phyloP scores from a whole-genome alignment of 208 protist genomes.

The Crithidia mellificae region DNA sequence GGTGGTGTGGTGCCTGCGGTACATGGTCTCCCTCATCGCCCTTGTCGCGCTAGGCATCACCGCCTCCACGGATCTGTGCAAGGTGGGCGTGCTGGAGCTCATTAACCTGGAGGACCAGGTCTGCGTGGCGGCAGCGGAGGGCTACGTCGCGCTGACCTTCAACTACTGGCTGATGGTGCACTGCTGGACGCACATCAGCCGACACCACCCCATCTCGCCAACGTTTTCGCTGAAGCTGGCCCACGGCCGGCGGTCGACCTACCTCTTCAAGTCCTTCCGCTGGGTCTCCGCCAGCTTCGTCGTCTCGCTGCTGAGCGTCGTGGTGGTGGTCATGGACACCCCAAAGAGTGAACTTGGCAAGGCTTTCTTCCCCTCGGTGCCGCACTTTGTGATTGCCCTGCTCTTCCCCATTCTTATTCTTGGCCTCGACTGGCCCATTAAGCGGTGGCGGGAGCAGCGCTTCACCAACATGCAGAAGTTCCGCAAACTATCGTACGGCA shows the following conservation, averaged over 20 bases:
- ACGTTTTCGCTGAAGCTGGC: slow-evolving; percentile 70
- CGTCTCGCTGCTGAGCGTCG: slow-evolving; percentile 56
- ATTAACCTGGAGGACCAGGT: slow-evolving; percentile 35
- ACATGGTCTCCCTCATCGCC: slow-evolving; percentile 62
- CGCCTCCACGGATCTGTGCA: slow-evolving; percentile 42
- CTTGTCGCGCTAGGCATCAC: slow-evolving; percentile 79
- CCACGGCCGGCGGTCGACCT: slow-evolving; percentile 66
- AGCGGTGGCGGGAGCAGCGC: slow-evolving; percentile 75
- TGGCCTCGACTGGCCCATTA: slow-evolving; percentile 78
- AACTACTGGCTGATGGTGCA: slow-evolving; percentile 92
- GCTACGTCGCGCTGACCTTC: slow-evolving; percentile 81
- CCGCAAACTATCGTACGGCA: slow-evolving; percentile 84
- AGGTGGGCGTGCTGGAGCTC: slow-evolving; percentile 37
- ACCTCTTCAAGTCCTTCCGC: slow-evolving; percentile 76
- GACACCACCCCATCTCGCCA: slow-evolving; percentile 73
- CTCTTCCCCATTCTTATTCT: slow-evolving; percentile 75
- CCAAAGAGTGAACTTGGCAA: slow-evolving; percentile 17
- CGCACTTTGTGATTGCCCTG: slow-evolving; percentile 62
- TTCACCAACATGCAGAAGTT: slow-evolving; percentile 91
- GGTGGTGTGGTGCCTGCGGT: slow-evolving; percentile 81
- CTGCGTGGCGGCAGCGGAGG: slow-evolving; percentile 60
- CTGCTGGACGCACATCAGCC: slow-evolving; percentile 89
- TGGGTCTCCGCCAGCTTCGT: slow-evolving; percentile 60
- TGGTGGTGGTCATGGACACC: slow-evolving; percentile 58
- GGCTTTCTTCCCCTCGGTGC: slow-evolving; percentile 65